phyloP scores from a whole-genome alignment of 805 yeast genomes.

The Schizosaccharomyces japonicus region DNA sequence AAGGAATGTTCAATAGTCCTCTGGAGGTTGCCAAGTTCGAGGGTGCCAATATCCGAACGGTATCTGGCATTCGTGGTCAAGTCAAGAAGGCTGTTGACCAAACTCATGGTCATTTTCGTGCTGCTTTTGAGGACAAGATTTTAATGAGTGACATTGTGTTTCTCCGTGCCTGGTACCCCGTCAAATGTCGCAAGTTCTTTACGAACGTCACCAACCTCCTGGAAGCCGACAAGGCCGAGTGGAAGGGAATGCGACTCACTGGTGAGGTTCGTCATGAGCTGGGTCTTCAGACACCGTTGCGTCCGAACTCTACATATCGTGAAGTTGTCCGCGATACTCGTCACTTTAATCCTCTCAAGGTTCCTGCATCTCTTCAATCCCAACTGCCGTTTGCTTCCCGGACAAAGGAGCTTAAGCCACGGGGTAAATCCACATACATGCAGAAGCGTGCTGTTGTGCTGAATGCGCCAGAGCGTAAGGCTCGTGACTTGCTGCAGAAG shows the following conservation, averaged over 20 bases:
- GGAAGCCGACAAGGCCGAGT: constrained; percentile 48
- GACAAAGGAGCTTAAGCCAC: constrained; percentile 62
- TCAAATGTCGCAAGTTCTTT: constrained; percentile 67
- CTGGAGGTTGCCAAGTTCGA: constrained; percentile 93
- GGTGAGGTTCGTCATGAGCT: constrained; percentile 74
- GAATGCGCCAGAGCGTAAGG: constrained; percentile 55
- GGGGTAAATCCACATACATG: constrained; percentile 44
- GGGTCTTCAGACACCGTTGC: constrained; percentile 37
- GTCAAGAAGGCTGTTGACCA: constrained; percentile 80
- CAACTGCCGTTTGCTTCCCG: constrained; percentile 83
- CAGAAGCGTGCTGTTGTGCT: constrained; percentile 82
- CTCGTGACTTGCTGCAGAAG: constrained; percentile 68
- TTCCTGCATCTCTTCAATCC: constrained; percentile 55
- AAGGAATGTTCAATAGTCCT: constrained; percentile 81
- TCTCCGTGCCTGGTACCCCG: constrained; percentile 92
- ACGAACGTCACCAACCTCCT: constrained; percentile 88
- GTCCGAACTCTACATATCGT: constrained; percentile 28
- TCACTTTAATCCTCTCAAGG: constrained; percentile 65
- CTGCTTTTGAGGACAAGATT: constrained; percentile 88
- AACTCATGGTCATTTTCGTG: constrained; percentile 90
- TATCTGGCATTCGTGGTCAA: constrained; percentile 92
- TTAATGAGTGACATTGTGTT: constrained; percentile 74
- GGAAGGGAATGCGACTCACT: constrained; percentile 92
- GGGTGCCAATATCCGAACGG: constrained; percentile 92
- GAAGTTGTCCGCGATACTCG: constrained; percentile 56